A percentile compares a stretch with the other conserved stretches of the same genome.
Conservation (phyloP, 2,329 filamentous ascomycete species). For the Talaromyces sp. region DNA sequence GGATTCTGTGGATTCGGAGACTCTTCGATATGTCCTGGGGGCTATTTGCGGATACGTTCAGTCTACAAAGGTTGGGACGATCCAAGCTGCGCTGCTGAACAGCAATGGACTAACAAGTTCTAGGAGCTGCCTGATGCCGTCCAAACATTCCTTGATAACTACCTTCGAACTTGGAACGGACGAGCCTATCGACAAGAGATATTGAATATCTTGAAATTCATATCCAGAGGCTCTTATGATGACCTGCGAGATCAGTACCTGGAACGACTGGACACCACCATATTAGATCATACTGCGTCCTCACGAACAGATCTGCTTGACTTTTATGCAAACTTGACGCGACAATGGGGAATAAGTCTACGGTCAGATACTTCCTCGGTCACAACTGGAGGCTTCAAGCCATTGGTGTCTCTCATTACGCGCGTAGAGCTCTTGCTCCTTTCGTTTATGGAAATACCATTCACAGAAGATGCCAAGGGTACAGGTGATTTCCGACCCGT, state of each 20-base stretch:
- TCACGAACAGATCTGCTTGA: slow-evolving; percentile 60
- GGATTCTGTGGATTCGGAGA: slow-evolving; percentile 43
- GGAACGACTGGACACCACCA: slow-evolving; percentile 37
- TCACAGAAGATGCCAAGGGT: slow-evolving; percentile 24
- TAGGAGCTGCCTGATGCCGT: slow-evolving; percentile 35
- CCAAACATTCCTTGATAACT: slow-evolving; percentile 42
- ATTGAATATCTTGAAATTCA: slow-evolving; percentile 32
- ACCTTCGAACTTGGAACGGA: slow-evolving; percentile 63
- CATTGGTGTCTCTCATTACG: slow-evolving; percentile 47
- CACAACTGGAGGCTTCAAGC: slow-evolving; percentile 26
- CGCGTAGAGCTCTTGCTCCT: slow-evolving; percentile 55
- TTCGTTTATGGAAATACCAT: slow-evolving; percentile 56
- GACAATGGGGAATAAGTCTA: slow-evolving; percentile 47
- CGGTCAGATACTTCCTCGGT: slow-evolving; percentile 27
- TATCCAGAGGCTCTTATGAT: slow-evolving; percentile 30
- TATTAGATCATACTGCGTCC: slow-evolving; percentile 37
- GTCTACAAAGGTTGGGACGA: slow-evolving; percentile 37
- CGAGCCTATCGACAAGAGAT: slow-evolving; percentile 48
- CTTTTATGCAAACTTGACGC: slow-evolving; percentile 66
- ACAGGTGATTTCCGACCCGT: slow-evolving; percentile 27
- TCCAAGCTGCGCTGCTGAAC: neutral
- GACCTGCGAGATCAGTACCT: slow-evolving; percentile 39
- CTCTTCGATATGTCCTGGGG: slow-evolving; percentile 34
- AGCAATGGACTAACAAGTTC: slow-evolving; percentile 11
- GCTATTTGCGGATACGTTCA: slow-evolving; percentile 35